Evolutionary conservation across 441 rosid genomes (phyloP), one percentile per base, ranked within the genome.

Genomic region (Hypseocharis bilobata): DNA sequence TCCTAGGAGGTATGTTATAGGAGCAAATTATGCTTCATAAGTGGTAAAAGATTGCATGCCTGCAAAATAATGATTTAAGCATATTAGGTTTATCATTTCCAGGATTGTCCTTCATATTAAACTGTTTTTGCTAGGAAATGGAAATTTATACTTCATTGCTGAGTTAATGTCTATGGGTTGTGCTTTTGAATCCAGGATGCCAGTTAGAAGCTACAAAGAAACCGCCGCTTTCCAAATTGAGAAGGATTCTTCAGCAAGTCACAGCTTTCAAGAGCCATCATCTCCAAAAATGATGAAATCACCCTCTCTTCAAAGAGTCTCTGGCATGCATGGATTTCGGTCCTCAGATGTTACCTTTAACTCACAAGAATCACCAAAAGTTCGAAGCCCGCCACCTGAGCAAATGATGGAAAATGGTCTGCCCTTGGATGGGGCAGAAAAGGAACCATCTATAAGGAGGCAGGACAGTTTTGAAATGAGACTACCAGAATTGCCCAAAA

Each of bases 401-500:
- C 83, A 82, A 70, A 74, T 81, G 85, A 67, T 78, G 57, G 96
- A 88, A 79, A 89, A 85, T 60, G 92, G 89, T 64, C 69, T 80
- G 64, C 63, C 83, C 45, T 42, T 75, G 72, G 92, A 88, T 84
- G 83, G 70, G 22, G 68, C 76, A 72, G 91, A 83, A 16, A 89
- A 82, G 77, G 96, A 86, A 67, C 94, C 92, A 69, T 77, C 89
- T 72, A 86, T 93, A 34, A 84, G 65, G 72, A 85, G 97, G 78
- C 96, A 90, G 75, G 98, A 93, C 71, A 90, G 98, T 81, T 87
- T 90, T 49, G 98, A 93, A 78, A 87, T 80, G 93, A 80, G 85
- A 76, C 83, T 93, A 40, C 97, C 98, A 8, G 97, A 90, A 63
- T 78, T 93, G 65, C 97, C 95, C 8, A 90, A 88, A 82, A 82